phyloP scores from a whole-genome alignment of 169 alveolate genomes.

The Eimeria sp. region DNA sequence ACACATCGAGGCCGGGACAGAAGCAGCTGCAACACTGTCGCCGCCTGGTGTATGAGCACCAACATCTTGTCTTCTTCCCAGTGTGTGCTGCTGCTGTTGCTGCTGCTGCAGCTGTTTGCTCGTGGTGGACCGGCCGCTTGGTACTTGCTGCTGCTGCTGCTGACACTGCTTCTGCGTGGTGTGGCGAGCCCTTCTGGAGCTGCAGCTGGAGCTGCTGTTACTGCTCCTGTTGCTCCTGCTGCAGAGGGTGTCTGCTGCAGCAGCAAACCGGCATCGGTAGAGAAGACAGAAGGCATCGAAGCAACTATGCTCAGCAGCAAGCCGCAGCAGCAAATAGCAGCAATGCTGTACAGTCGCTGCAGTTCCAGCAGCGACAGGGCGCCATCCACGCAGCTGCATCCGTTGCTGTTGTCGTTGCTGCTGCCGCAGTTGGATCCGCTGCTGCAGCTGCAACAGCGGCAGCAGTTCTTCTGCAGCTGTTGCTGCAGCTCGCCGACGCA shows the following conservation, averaged over 20 bases:
- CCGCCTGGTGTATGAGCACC: slow-evolving; percentile 9
- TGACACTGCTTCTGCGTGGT: neutral
- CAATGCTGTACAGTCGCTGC: slow-evolving; percentile 65
- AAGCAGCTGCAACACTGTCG: slow-evolving; percentile 47
- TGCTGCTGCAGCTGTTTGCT: slow-evolving; percentile 30
- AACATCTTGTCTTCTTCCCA: slow-evolving; percentile 34
- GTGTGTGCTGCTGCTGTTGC: slow-evolving; percentile 32
- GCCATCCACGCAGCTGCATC: slow-evolving; percentile 15
- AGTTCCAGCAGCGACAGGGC: slow-evolving; percentile 49
- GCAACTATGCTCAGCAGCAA: slow-evolving; percentile 6
- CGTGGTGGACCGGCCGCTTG: neutral
- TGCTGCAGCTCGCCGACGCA: slow-evolving; percentile 62
- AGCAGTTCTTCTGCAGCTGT: slow-evolving; percentile 38
- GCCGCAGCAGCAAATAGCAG: slow-evolving; percentile 48
- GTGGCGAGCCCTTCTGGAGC: neutral
- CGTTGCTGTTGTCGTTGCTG: slow-evolving; percentile 38
- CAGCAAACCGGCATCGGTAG: neutral
- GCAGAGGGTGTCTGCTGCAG: slow-evolving; percentile 35
- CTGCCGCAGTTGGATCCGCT: slow-evolving; percentile 17
- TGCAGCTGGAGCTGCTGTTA: neutral
- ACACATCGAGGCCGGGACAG: slow-evolving; percentile 33
- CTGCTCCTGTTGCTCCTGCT: slow-evolving; percentile 45
- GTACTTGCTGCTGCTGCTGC: slow-evolving; percentile 15
- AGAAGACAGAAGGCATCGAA: slow-evolving; percentile 28
- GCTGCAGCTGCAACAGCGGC: slow-evolving; percentile 71